These are phyloP conservation scores for Penicillium decumbens DNA, from an alignment of 2,329 filamentous ascomycete genomes.

Conservation along the genomic window DNA sequence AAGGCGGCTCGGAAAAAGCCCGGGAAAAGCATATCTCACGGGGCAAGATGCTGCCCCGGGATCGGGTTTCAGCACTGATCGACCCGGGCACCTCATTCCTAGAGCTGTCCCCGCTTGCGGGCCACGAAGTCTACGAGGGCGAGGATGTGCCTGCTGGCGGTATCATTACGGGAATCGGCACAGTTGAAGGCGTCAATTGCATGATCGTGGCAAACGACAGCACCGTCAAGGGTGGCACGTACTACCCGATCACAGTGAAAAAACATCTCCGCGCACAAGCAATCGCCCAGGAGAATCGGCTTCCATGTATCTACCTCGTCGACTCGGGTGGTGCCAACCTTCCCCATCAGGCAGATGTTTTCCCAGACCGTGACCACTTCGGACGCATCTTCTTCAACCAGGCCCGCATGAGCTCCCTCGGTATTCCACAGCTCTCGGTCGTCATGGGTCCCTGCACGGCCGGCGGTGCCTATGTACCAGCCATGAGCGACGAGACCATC, in stretches of 20 bases:
- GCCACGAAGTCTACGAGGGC: constrained; percentile 76
- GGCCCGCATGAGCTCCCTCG: constrained; percentile 80
- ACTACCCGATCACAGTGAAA: constrained; percentile 95
- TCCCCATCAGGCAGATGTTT: constrained; percentile 91
- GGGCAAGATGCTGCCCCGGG: constrained; percentile 90
- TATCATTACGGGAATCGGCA: constrained; percentile 87
- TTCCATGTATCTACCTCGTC: constrained; percentile 88
- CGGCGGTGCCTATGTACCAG: constrained; percentile 90
- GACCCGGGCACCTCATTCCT: constrained; percentile 87
- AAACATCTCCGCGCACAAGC: constrained; percentile 92
- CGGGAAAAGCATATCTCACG: constrained; percentile 79
- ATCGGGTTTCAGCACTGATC: constrained; percentile 79
- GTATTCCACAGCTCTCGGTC: constrained; percentile 88
- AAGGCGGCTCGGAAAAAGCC: constrained; percentile 75
- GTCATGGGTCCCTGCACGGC: constrained; percentile 98
- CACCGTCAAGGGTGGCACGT: constrained; percentile 95
- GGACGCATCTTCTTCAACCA: constrained; percentile 98
- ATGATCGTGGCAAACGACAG: constrained; percentile 94
- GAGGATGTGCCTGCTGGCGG: constrained; percentile 85
- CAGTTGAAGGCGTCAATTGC: constrained; percentile 84
- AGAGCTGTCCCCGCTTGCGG: constrained; percentile 88
- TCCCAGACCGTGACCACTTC: constrained; percentile 92
- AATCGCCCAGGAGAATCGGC: constrained; percentile 78
- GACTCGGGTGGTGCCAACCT: constrained; percentile 94
- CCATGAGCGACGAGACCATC: constrained; percentile 96